These are phyloP conservation scores for Capsicum pubescens DNA, from an alignment of 257 asterid species.

Conservation along the genomic window DNA sequence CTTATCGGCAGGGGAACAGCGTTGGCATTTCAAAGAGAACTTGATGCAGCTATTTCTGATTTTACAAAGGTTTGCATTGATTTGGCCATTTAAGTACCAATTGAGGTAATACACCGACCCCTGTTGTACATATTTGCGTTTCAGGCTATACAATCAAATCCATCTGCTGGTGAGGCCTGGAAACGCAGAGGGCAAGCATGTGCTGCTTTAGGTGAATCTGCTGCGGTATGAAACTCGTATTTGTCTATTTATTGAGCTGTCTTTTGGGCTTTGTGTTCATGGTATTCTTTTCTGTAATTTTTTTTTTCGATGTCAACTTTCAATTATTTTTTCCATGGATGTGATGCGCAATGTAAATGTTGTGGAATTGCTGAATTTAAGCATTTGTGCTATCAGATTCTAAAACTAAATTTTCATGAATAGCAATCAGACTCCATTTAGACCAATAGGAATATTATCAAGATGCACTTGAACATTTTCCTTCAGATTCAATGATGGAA, in stretches of 20 bases:
- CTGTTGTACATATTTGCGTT: constrained; percentile 1
- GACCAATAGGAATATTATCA: constrained; percentile 7
- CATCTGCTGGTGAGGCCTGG: constrained; percentile 98
- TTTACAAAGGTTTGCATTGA: constrained; percentile 72
- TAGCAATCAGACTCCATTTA: constrained; percentile 12
- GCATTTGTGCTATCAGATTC: neutral
- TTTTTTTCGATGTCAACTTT: neutral
- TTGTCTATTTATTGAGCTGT: constrained; percentile 31
- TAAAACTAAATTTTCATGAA: neutral
- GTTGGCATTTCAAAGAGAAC: constrained; percentile 95
- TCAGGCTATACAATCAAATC: constrained; percentile 90
- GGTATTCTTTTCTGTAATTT: neutral
- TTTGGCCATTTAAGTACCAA: constrained; percentile 16
- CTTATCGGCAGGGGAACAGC: constrained; percentile 99
- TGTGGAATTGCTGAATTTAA: neutral
- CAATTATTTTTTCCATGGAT: neutral
- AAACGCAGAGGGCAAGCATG: constrained; percentile 99
- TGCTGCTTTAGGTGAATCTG: constrained; percentile 98
- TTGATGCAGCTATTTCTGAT: constrained; percentile 93
- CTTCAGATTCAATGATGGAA: neutral
- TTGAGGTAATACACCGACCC: neutral
- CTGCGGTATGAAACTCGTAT: constrained; percentile 54
- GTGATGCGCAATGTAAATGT: neutral
- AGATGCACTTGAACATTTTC: constrained; percentile 9
- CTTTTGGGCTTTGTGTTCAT: constrained; percentile 25